Evolutionary conservation across 2,329 filamentous ascomycete species (phyloP).

Genomic region (Aspergillus udagawae): DNA sequence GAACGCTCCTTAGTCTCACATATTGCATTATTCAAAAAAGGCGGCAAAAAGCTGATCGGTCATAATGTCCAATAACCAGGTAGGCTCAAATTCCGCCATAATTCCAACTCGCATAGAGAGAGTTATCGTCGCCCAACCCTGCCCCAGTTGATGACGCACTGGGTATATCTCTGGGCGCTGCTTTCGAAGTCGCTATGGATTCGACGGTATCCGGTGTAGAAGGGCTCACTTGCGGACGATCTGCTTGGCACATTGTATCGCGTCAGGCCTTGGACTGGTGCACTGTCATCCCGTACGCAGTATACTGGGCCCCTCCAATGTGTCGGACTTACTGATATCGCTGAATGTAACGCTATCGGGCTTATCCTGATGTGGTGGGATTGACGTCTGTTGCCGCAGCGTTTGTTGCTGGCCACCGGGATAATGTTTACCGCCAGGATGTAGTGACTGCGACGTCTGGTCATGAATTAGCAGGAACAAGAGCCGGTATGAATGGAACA

Average conservation of each 20-base stretch:
- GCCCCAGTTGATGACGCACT: neutral
- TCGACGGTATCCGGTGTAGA: neutral
- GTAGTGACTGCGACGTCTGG: slow-evolving; percentile 41
- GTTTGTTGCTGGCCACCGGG: slow-evolving; percentile 29
- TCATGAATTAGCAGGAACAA: slow-evolving; percentile 33
- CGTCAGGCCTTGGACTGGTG: neutral
- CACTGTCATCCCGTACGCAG: slow-evolving; percentile 8
- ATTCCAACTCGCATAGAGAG: slow-evolving; percentile 13
- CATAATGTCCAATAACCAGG: slow-evolving; percentile 10
- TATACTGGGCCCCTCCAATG: slow-evolving; percentile 9
- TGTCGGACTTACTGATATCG: slow-evolving; percentile 24
- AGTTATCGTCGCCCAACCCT: slow-evolving; percentile 6
- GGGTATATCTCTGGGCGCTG: slow-evolving; percentile 1
- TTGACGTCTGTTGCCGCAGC: slow-evolving; percentile 7
- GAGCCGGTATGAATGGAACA: slow-evolving; percentile 22
- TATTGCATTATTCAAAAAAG: neutral
- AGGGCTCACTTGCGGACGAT: neutral
- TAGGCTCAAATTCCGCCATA: slow-evolving; percentile 18
- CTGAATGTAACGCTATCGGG: slow-evolving; percentile 5
- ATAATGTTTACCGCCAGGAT: slow-evolving; percentile 46
- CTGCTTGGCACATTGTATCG: neutral
- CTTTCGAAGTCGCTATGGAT: neutral
- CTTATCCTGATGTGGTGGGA: neutral
- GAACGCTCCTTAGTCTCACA: neutral
- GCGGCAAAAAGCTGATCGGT: slow-evolving; percentile 1